Evolutionary conservation across 2,329 filamentous ascomycete genomes (phyloP), one percentile per base, ranked within the genome.

Genomic region (Capronia americana): DNA sequence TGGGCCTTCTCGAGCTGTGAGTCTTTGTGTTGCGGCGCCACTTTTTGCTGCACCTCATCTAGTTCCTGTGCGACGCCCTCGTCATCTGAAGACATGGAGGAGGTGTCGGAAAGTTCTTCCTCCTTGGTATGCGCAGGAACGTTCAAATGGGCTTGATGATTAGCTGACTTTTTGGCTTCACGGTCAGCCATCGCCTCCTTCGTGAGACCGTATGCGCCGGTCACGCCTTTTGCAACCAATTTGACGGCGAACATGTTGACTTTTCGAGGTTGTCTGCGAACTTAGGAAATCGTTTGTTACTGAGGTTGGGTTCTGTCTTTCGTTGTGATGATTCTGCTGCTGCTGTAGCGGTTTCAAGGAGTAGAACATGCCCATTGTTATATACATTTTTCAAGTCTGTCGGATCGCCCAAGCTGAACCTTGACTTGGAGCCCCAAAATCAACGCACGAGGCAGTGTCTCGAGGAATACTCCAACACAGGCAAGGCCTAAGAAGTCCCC

Each of bases 161-260:
- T 4, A 4, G 53, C 7, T 8, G 53, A 51, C 44, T 53, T 63
- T 50, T 58, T 63, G 53, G 20, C 38, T 28, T 63, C 53, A 7
- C 44, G 53, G 28, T 63, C 61, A 8, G 44, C 53, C 30, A 63
- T 50, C 12, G 54, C 61, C n/a, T 63, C 61, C 24, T 48, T 57
- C 23, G 54, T 50, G 55, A 63, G 26, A 23, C 38, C 61, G 44
- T 58, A 63, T 24, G 61, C 54, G 54, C 61, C 61, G 14, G 61
- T 63, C 28, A 63, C 61, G 41, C 61, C 54, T 63, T n/a, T 58
- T 41, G 54, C 61, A 8, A 57, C 20, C 14, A 63, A 17, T 50
- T 58, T 63, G 54, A 63, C 44, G 3, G 54, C 53, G 28, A 63
- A 63, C 54, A 63, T 63, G 11, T 26, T 44, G 53, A 24, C 4